These are phyloP conservation scores for Boletus huronensis DNA, from an alignment of 768 basidiomycete species.

Conservation along the genomic window DNA sequence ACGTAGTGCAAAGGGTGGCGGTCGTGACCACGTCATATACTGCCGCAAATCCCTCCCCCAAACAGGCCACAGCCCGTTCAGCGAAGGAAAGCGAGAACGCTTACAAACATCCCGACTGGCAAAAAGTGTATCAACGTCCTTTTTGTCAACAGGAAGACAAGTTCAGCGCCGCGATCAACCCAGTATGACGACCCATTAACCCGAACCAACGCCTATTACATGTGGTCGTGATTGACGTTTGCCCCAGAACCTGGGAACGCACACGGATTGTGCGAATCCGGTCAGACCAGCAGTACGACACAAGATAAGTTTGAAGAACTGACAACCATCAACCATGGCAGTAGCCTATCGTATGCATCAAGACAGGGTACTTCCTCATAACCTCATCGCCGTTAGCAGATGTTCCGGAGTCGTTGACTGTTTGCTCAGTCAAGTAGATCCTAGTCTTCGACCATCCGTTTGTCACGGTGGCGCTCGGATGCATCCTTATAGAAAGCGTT, in stretches of 20 bases:
- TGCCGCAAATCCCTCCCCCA: neutral
- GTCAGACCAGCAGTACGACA: neutral
- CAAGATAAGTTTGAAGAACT: neutral
- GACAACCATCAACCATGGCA: constrained; percentile 6
- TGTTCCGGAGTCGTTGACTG: neutral
- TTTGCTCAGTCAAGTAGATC: constrained; percentile 6
- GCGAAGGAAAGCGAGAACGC: neutral
- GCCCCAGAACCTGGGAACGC: neutral
- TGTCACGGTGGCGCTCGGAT: too few species aligned
- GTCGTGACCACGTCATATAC: constrained; percentile 9
- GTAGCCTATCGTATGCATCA: neutral
- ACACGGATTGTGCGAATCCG: constrained; percentile 1
- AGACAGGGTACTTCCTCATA: constrained; percentile 7
- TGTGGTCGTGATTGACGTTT: neutral
- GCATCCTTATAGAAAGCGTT: neutral
- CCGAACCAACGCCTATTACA: neutral
- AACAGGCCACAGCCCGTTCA: neutral
- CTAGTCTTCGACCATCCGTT: neutral
- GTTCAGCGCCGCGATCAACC: neutral
- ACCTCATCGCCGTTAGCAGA: neutral
- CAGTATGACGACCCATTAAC: neutral
- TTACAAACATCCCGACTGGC: neutral
- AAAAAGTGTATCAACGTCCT: neutral
- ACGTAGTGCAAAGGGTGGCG: constrained; percentile 7
- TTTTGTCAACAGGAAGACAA: neutral